These are phyloP conservation scores for Fusarium mundagurra DNA, from an alignment of 2,329 filamentous ascomycete genomes.

Conservation along the genomic window DNA sequence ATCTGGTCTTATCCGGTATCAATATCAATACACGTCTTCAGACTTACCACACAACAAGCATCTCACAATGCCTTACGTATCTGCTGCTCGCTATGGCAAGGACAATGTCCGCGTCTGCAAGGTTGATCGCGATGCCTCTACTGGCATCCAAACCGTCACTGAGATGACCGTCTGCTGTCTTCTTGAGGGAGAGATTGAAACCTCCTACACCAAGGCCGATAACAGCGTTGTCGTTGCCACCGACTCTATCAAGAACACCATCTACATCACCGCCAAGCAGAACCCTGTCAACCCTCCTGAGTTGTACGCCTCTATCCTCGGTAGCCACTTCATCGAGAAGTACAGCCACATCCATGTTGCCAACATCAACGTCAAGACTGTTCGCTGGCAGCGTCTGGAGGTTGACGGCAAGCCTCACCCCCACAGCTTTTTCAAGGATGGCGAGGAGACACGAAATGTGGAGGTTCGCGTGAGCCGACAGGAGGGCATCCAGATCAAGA, in stretches of 20 bases:
- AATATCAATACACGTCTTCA: neutral
- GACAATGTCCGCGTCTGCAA: constrained; percentile 99
- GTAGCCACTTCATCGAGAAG: constrained; percentile 85
- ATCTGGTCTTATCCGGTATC: constrained; percentile 9
- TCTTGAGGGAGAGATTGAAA: constrained; percentile 91
- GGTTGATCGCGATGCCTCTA: constrained; percentile 81
- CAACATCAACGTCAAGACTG: constrained; percentile 82
- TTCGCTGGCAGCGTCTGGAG: constrained; percentile 91
- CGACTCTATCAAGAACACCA: constrained; percentile 97
- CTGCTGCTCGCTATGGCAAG: constrained; percentile 84
- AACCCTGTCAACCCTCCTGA: constrained; percentile 92
- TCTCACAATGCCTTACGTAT: constrained; percentile 62
- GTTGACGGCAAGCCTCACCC: constrained; percentile 91
- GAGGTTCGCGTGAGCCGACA: constrained; percentile 75
- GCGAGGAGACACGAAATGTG: constrained; percentile 86
- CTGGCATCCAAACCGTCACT: constrained; percentile 83
- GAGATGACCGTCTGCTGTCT: constrained; percentile 96
- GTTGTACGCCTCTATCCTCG: constrained; percentile 86
- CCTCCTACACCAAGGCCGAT: constrained; percentile 89
- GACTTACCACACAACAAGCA: constrained; percentile 16
- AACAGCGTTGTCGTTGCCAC: constrained; percentile 96
- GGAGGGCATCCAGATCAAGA: constrained; percentile 78
- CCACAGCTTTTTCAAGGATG: constrained; percentile 92
- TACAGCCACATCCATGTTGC: constrained; percentile 90
- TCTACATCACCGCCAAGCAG: constrained; percentile 94